Percentiles rank a stretch among this genome's conserved stretches.
These are phyloP conservation scores for Moelleriella libera DNA, from an alignment of 2,329 filamentous ascomycete species.

Conservation along the genomic window DNA sequence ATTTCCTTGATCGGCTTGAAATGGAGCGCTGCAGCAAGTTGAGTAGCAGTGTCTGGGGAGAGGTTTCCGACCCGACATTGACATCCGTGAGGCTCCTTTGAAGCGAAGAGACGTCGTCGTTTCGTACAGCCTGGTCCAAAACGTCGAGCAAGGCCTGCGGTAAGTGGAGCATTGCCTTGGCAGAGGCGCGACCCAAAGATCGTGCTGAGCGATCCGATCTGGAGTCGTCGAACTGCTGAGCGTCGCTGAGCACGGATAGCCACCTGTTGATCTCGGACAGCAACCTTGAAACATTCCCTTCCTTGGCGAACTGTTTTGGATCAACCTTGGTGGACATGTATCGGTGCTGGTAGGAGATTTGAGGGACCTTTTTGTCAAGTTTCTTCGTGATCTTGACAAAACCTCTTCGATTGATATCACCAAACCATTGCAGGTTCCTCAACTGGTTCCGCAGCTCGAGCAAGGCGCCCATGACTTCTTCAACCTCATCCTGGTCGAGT, in stretches of 20 bases:
- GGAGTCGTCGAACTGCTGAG: slow-evolving; percentile 61
- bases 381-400: slow-evolving; percentile 99
- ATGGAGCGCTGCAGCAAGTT: slow-evolving; percentile 70
- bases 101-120: slow-evolving; percentile 47
- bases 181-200: slow-evolving; percentile 64
- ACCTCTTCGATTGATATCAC: slow-evolving; percentile 85
- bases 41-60: slow-evolving; percentile 53
- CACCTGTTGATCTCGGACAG: slow-evolving; percentile 69
- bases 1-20: slow-evolving; percentile 51
- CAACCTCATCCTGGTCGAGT: slow-evolving; percentile 76
- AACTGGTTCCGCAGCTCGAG: slow-evolving; percentile 79
- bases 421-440: slow-evolving; percentile 92
- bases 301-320: slow-evolving; percentile 74
- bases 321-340: slow-evolving; percentile 90
- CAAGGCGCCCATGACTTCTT: slow-evolving; percentile 81
- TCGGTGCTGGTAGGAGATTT: slow-evolving; percentile 61
- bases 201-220: slow-evolving; percentile 60
- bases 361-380: slow-evolving; percentile 82
- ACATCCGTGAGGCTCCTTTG: slow-evolving; percentile 42
- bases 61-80: slow-evolving; percentile 24
- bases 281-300: slow-evolving; percentile 31
- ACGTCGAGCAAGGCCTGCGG: slow-evolving; percentile 53
- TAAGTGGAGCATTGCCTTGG: slow-evolving; percentile 61
- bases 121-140: slow-evolving; percentile 57
- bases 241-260: slow-evolving; percentile 70